These are phyloP conservation scores for Elsinoe ampelina DNA, from an alignment of 2,329 filamentous ascomycete species.

Conservation along the genomic window DNA sequence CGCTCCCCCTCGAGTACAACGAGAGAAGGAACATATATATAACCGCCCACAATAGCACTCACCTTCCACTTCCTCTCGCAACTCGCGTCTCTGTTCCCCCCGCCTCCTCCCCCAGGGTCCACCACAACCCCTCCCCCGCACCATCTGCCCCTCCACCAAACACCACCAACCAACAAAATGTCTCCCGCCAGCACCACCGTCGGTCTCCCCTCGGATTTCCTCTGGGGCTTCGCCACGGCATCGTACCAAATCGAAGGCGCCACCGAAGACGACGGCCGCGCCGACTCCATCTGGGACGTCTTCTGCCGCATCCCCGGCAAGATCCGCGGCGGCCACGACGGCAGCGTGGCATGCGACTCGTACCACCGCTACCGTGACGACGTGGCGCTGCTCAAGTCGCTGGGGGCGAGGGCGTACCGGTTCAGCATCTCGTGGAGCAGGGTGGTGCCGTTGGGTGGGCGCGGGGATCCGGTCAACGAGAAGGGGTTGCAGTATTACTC, in stretches of 20 bases:
- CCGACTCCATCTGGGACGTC: conserved; percentile 81
- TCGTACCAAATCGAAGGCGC: conserved; percentile 78
- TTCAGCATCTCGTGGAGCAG: conserved; percentile 70
- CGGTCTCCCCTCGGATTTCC: conserved; percentile 30
- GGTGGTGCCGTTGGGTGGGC: conserved; percentile 68
- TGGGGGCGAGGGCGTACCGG: conserved; percentile 66
- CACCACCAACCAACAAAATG: neutral
- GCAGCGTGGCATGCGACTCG: conserved; percentile 73
- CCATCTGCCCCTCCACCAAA: neutral
- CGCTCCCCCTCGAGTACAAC: neutral
- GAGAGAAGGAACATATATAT: neutral
- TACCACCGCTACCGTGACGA: conserved; percentile 73
- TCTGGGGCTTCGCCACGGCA: conserved; percentile 36
- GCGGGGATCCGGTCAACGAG: conserved; percentile 71
- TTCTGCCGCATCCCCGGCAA: conserved; percentile 75
- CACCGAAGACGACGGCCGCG: conserved; percentile 64
- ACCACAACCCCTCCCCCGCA: neutral
- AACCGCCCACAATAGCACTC: neutral
- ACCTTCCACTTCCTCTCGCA: conserved; percentile 5
- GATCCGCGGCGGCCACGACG: conserved; percentile 67
- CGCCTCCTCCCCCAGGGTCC: neutral
- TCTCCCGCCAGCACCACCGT: neutral
- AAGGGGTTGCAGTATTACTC: conserved; percentile 69
- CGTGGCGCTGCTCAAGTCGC: conserved; percentile 64
- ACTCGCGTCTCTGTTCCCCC: neutral